A percentile compares a stretch with the other conserved stretches of the same genome.
Evolutionary conservation across 2,329 filamentous ascomycete genomes (phyloP).

Genomic region (Ceratocystis ficicola): DNA sequence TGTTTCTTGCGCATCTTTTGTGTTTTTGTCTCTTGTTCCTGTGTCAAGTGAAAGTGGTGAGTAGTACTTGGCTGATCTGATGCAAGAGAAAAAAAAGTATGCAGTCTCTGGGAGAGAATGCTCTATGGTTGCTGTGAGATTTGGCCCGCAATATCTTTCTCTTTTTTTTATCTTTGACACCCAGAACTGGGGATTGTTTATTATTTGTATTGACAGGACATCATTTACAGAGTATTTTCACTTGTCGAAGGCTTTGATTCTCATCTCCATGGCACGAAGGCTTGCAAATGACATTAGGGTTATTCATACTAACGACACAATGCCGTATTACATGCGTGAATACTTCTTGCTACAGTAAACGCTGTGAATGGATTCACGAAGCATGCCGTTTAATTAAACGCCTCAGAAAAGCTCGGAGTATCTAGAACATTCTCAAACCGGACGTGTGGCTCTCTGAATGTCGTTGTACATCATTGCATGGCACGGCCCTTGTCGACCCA

Average conservation of each 20-base stretch:
- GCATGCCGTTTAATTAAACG: background rate
- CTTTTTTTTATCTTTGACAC: constrained; percentile 1
- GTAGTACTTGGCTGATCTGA: too few relatives aligned
- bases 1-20: background rate
- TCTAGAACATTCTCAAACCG: constrained; percentile 1
- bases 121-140: background rate
- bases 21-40: too few relatives aligned
- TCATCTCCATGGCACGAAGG: too few relatives aligned
- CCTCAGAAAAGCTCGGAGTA: background rate
- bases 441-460: too few relatives aligned
- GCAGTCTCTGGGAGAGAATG: background rate
- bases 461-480: too few relatives aligned
- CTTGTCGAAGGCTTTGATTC: background rate
- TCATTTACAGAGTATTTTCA: constrained; percentile 3
- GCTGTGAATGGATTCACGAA: background rate
- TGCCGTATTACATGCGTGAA: background rate
- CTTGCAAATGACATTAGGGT: too few relatives aligned
- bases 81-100: too few relatives aligned
- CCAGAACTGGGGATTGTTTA: background rate
- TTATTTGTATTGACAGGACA: constrained; percentile 2
- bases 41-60: background rate
- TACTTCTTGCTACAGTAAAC: background rate
- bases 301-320: too few relatives aligned
- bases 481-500: too few relatives aligned
- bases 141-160: background rate